Conservation (phyloP, 441 rosid genomes). For the Macaranga tanarius region DNA sequence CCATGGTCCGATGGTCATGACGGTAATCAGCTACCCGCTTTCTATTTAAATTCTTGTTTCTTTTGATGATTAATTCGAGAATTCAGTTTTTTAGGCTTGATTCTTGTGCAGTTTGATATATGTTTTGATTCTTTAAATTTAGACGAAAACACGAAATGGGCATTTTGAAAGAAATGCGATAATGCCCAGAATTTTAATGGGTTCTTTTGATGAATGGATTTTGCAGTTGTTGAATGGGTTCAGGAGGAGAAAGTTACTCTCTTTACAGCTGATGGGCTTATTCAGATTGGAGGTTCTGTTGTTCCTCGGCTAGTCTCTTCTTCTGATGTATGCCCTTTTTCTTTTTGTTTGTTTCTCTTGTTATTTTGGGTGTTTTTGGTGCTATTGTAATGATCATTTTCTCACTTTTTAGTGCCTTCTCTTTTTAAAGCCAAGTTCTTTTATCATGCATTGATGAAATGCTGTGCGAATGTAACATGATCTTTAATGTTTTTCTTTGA, state of each 20-base stretch:
- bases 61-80: neutral
- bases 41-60: no score
- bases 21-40: constrained; percentile 34
- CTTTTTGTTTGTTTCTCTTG: neutral
- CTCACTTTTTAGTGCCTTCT: no score
- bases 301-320: constrained; percentile 65
- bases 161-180: no score
- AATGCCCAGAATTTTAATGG: no score
- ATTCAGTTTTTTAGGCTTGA: no score
- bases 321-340: constrained; percentile 48
- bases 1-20: constrained; percentile 67
- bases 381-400: neutral
- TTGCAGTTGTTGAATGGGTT: constrained; percentile 52
- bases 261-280: constrained; percentile 83
- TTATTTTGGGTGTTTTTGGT: neutral
- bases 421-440: no score
- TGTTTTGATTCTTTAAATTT: no score
- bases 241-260: constrained; percentile 77
- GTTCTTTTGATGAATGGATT: neutral
- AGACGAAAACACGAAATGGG: no score
- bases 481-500: neutral
- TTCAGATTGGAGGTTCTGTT: constrained; percentile 87
- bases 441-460: neutral
- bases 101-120: no score
- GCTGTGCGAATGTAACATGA: neutral